These are phyloP conservation scores for Rhizopogon vinicolor DNA, from an alignment of 768 basidiomycete genomes.

Conservation along the genomic window DNA sequence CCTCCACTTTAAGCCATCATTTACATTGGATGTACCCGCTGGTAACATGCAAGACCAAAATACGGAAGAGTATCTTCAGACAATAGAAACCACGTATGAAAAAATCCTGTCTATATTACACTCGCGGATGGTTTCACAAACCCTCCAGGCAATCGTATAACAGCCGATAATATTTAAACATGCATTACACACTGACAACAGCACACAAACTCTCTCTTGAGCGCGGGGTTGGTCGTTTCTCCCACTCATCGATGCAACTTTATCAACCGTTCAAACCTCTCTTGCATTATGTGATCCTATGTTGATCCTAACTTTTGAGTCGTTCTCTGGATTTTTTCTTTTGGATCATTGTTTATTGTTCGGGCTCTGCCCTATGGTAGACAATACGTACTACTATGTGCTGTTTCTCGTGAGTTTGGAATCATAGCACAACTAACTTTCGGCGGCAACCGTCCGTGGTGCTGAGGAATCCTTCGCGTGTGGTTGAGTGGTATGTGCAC, in stretches of 20 bases:
- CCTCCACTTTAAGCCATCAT: constrained; percentile 73
- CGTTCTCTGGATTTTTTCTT: too few relatives aligned
- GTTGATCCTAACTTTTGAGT: neutral
- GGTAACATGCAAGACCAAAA: constrained; percentile 79
- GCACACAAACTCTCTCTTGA: too few relatives aligned
- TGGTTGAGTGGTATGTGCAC: too few relatives aligned
- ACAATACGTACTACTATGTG: too few relatives aligned
- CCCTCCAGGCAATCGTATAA: neutral
- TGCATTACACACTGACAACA: neutral
- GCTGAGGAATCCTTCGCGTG: too few relatives aligned
- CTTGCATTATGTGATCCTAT: neutral
- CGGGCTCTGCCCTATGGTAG: too few relatives aligned
- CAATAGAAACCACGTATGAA: constrained; percentile 38
- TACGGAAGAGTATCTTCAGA: constrained; percentile 47
- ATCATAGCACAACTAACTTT: neutral
- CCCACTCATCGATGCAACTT: too few relatives aligned
- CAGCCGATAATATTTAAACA: neutral
- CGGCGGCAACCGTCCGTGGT: neutral
- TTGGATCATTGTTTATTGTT: too few relatives aligned
- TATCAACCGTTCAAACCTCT: too few relatives aligned
- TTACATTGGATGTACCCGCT: constrained; percentile 69
- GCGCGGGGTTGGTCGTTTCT: too few relatives aligned
- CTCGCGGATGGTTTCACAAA: neutral
- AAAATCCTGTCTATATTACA: constrained; percentile 22
- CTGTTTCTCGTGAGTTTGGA: too few relatives aligned